phyloP scores from a whole-genome alignment of 2,329 filamentous ascomycete species.

The Penicillium sp. region DNA sequence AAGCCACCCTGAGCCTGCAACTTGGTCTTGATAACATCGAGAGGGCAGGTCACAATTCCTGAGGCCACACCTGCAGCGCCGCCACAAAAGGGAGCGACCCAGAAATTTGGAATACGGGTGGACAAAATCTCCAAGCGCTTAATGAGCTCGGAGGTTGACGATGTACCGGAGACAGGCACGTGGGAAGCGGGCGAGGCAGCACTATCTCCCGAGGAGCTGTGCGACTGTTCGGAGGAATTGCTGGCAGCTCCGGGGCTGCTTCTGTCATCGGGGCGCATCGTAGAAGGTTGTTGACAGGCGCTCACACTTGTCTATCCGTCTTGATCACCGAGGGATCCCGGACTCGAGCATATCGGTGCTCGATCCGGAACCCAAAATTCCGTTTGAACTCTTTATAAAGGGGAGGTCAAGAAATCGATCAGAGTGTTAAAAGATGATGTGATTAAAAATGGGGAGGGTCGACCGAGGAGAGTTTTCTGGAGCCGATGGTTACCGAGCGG shows the following conservation, averaged over 20 bases:
- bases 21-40: slow-evolving; percentile 99
- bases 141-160: slow-evolving; percentile 30
- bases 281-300: slow-evolving; percentile 28
- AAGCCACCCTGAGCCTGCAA: slow-evolving; percentile 93
- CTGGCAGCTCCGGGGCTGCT: slow-evolving; percentile 36
- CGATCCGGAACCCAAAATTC: slow-evolving; percentile 40
- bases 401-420: not conserved
- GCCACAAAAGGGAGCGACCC: slow-evolving; percentile 80
- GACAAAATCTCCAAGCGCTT: slow-evolving; percentile 44
- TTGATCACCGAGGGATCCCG: slow-evolving; percentile 44
- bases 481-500: slow-evolving; percentile 30
- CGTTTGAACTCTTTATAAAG: slow-evolving; percentile 11
- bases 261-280: slow-evolving; percentile 48
- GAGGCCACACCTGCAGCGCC: slow-evolving; percentile 89
- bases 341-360: slow-evolving; percentile 43
- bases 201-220: slow-evolving; percentile 23
- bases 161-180: slow-evolving; percentile 28
- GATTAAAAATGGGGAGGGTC: not conserved
- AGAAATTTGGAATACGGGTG: slow-evolving; percentile 53
- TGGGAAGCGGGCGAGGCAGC: slow-evolving; percentile 25
- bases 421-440: not conserved
- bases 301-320: slow-evolving; percentile 40
- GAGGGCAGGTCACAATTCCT: slow-evolving; percentile 90
- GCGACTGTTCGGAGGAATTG: slow-evolving; percentile 29
- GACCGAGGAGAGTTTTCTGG: slow-evolving; percentile 11